Base-by-base conservation (phyloP, 768 basidiomycete species). In the Cystofilobasidium capitatum region DNA sequence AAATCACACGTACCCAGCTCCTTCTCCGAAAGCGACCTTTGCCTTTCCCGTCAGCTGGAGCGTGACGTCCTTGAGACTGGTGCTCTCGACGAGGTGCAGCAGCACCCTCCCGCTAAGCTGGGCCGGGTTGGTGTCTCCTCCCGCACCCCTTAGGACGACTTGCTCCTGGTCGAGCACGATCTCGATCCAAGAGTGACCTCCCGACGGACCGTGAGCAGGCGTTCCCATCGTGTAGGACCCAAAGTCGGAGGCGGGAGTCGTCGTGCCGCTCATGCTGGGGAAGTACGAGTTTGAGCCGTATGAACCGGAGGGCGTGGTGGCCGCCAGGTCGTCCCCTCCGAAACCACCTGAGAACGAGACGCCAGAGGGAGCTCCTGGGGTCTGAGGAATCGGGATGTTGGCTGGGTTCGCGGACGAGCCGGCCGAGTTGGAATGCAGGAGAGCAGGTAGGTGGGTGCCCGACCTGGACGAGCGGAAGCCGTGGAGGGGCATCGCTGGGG, bases 101-200 rank as follows among this genome's bases (percentile, higher is more conserved):
- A 85, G 82, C 72, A 98, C 83, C 74, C 86, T 82, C 6, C 94
- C 94, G 51, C 85, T 85, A 70, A 97, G 85, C 20, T 84, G 79
- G 10, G 85, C 84, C 10, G 92, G 86, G 72, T 92, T 88, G 70
- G 90, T 85, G 70, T 94, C 90, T 39, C 75, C 82, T 39, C 90
- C 89, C 9, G 85, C 84, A 57, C 91, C 91, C 70, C 85, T 83
- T 73, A 97, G 82, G 62, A 82, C 80, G 70, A 96, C 78, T 71
- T 79, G 81, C 44, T 88, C 86, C 4, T 82, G 80, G 75, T 88
- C 84, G 64, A 96, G 83, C 62, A 84, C 73, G 72, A 98, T 87
- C 71, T 92, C 88, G 70, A 97, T 69, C 37, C 74, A 77, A 3
- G 35, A 58, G 64, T 70, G 72, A 17, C 54, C 36, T 14, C 45